Conservation (phyloP, 2,329 filamentous ascomycete species). For the Diaporthe capsici region DNA sequence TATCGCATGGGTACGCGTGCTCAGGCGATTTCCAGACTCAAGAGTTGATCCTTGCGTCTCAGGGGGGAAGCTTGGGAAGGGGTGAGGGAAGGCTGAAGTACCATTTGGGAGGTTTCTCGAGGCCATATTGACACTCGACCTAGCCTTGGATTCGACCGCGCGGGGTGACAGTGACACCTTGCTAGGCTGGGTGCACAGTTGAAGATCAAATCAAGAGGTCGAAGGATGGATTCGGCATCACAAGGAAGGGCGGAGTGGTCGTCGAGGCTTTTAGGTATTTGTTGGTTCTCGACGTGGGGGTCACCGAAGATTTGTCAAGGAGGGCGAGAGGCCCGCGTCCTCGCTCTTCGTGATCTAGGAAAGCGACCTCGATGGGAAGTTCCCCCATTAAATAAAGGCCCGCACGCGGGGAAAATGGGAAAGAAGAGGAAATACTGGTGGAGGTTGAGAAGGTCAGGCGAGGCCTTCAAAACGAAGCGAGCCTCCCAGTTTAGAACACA, state of each 20-base stretch:
- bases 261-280: slow-evolving; percentile 16
- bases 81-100: slow-evolving; percentile 43
- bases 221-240: slow-evolving; percentile 32
- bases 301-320: slow-evolving; percentile 8
- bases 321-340: slow-evolving; percentile 21
- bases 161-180: slow-evolving; percentile 1
- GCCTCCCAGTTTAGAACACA: background rate
- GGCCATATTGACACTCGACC: slow-evolving; percentile 49
- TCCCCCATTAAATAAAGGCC: slow-evolving; percentile 17
- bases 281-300: slow-evolving; percentile 35
- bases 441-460: slow-evolving; percentile 1
- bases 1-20: slow-evolving; percentile 21
- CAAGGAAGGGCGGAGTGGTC: slow-evolving; percentile 24
- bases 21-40: background rate
- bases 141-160: background rate
- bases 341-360: background rate
- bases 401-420: background rate
- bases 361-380: slow-evolving; percentile 12
- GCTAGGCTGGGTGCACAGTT: background rate
- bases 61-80: background rate
- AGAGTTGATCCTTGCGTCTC: background rate
- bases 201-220: background rate
- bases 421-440: background rate
- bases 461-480: slow-evolving; percentile 3
- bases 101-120: slow-evolving; percentile 53